Evolutionary conservation across 306 rosid species (phyloP).

Genomic region (Pachyrhizus erosus): DNA sequence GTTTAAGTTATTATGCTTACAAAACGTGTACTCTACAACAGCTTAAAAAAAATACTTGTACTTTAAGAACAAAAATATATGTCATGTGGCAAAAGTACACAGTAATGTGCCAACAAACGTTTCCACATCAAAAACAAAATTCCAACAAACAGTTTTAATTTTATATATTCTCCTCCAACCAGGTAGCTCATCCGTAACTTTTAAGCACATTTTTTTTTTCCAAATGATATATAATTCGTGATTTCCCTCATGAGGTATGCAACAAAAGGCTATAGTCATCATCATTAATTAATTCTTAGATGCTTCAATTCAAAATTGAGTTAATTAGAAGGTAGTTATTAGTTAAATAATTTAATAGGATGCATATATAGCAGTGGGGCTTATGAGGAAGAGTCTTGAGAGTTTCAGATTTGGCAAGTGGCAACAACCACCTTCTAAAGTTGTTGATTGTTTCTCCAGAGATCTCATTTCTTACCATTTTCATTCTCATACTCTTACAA

Average conservation of each 20-base stretch:
- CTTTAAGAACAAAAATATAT: conserved; percentile 22
- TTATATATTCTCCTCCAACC: conserved; percentile 10
- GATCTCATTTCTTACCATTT: background rate
- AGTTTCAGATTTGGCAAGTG: background rate
- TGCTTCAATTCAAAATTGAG: background rate
- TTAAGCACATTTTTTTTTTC: background rate
- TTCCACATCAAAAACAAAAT: conserved; percentile 32
- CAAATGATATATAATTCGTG: background rate
- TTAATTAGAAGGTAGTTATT: conserved; percentile 2
- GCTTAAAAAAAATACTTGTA: conserved; percentile 15
- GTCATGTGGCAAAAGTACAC: conserved; percentile 34
- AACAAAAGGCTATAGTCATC: background rate
- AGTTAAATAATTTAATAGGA: background rate
- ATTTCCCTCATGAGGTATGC: background rate
- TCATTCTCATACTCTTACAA: background rate
- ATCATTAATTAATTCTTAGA: background rate
- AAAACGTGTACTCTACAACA: conserved; percentile 32
- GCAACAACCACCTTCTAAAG: background rate
- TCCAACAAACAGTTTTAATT: conserved; percentile 3
- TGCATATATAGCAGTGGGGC: background rate
- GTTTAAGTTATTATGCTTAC: background rate
- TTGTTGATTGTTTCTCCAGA: background rate
- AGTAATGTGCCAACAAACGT: conserved; percentile 34
- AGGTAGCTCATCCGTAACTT: background rate
- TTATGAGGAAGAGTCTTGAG: background rate